A percentile compares a stretch with the other conserved stretches of the same genome.
These are phyloP conservation scores for Blastocystis sp. DNA, from an alignment of 352 stramenopile genomes.

Conservation along the genomic window DNA sequence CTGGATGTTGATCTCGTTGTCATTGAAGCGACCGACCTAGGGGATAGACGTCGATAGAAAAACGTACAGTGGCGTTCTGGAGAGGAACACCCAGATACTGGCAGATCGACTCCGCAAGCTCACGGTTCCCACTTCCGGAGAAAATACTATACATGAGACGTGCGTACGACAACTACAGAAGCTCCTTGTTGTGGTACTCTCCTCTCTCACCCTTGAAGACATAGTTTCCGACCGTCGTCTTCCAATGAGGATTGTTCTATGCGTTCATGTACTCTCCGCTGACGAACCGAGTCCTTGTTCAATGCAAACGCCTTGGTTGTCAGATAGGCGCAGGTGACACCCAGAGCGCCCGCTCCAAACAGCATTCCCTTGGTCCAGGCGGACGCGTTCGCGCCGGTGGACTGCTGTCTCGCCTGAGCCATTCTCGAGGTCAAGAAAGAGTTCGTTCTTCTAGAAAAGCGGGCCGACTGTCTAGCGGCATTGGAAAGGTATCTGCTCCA, in stretches of 20 bases:
- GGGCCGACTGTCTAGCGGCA: neutral
- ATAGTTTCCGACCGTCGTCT: slow-evolving; percentile 13
- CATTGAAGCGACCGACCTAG: slow-evolving; percentile 49
- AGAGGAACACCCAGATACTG: slow-evolving; percentile 56
- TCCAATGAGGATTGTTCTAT: slow-evolving; percentile 20
- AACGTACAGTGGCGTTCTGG: slow-evolving; percentile 14
- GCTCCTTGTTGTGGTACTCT: slow-evolving; percentile 49
- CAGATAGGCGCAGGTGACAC: slow-evolving; percentile 31
- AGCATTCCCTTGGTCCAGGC: slow-evolving; percentile 16
- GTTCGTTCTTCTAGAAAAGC: neutral
- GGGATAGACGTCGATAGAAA: neutral
- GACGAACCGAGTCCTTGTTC: slow-evolving; percentile 6
- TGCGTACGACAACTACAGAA: neutral
- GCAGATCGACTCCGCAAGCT: slow-evolving; percentile 57
- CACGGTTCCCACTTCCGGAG: slow-evolving; percentile 56
- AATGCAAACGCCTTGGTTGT: slow-evolving; percentile 20
- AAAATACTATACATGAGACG: slow-evolving; percentile 45
- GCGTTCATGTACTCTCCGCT: neutral
- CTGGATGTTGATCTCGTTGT: slow-evolving; percentile 59
- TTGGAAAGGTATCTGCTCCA: neutral
- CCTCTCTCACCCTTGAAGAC: slow-evolving; percentile 24
- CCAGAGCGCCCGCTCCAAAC: slow-evolving; percentile 10
- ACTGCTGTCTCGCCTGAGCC: neutral
- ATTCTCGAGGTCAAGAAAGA: neutral
- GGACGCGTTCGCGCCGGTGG: neutral